Evolutionary conservation across 805 yeast genomes (phyloP).

Genomic region (Metschnikowia reukaufii): DNA sequence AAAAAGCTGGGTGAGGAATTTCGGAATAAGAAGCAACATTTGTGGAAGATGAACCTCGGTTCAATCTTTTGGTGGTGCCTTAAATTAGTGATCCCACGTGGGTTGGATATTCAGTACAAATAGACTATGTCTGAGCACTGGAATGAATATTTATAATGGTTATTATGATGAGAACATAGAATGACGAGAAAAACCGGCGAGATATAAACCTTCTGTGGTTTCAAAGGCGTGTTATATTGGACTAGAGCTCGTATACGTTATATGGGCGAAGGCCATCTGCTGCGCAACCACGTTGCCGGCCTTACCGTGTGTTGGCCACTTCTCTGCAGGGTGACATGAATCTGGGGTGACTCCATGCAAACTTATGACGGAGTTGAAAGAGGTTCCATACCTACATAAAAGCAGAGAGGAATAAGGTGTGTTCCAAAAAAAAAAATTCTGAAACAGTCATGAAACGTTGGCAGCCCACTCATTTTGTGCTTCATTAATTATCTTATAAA

Average conservation of each 20-base stretch:
- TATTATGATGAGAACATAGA: not conserved
- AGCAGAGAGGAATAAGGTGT: too few relatives aligned
- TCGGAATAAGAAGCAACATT: constrained; percentile 15
- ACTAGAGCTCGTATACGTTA: not conserved
- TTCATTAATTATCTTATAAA: not conserved
- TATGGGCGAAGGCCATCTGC: not conserved
- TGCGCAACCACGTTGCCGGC: not conserved
- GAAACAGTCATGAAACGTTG: not conserved
- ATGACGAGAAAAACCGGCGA: not conserved
- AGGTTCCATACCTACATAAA: too few relatives aligned
- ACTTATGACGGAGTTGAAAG: not conserved
- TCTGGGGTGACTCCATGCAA: not conserved
- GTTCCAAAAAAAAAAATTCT: not conserved
- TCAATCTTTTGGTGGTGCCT: not conserved
- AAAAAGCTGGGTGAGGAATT: constrained; percentile 16
- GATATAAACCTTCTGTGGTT: not conserved
- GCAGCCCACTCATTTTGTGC: too few relatives aligned
- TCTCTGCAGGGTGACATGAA: not conserved
- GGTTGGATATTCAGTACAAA: too few relatives aligned
- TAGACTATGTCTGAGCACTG: not conserved
- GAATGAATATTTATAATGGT: too few relatives aligned
- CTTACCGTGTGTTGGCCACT: not conserved
- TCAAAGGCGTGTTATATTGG: not conserved
- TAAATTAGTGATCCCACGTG: not conserved
- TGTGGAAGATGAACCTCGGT: not conserved